phyloP scores from a whole-genome alignment of 345 rosid genomes.

The Citrus mangshanensis region DNA sequence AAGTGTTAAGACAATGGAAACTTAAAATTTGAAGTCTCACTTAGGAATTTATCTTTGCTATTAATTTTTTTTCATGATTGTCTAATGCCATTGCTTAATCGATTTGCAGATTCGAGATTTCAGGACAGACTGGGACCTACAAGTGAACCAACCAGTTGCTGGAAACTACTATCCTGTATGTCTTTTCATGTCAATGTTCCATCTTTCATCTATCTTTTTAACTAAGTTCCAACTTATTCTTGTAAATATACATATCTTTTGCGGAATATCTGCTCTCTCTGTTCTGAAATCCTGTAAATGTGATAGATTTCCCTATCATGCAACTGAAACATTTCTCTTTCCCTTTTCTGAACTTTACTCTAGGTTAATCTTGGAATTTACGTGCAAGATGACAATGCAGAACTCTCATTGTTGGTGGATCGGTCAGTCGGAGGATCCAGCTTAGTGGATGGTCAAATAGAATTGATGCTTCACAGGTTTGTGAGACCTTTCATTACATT shows the following conservation, averaged over 20 bases:
- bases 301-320: not conserved
- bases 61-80: constrained; percentile 15
- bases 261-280: not conserved
- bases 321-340: constrained; percentile 6
- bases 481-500: constrained; percentile 2
- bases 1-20: not conserved
- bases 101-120: constrained; percentile 66
- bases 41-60: not conserved
- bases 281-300: constrained; percentile 3
- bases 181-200: constrained; percentile 10
- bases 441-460: constrained; percentile 81
- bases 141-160: constrained; percentile 80
- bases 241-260: not conserved
- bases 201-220: not conserved
- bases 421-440: constrained; percentile 90
- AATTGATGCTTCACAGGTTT: constrained; percentile 92
- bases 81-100: constrained; percentile 14
- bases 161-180: constrained; percentile 94
- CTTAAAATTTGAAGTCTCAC: not conserved
- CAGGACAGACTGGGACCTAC: constrained; percentile 87
- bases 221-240: constrained; percentile 2
- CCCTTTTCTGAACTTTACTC: constrained; percentile 10
- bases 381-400: constrained; percentile 60
- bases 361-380: constrained; percentile 88
- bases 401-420: constrained; percentile 86